These are phyloP conservation scores for Luvunga scandens DNA, from an alignment of 345 rosid species.

Conservation along the genomic window DNA sequence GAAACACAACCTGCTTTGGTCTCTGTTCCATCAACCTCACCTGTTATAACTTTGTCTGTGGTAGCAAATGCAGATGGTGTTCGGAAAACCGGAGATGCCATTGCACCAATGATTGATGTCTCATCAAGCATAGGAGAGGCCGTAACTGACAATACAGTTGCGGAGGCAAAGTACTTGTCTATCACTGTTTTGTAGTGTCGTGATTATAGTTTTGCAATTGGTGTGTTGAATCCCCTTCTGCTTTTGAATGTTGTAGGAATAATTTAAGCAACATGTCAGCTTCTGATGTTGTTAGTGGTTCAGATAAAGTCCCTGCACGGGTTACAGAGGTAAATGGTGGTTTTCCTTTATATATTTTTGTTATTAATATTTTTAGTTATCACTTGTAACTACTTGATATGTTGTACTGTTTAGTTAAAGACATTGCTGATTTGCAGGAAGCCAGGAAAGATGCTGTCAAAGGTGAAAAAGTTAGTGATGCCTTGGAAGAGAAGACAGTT, in stretches of 20 bases:
- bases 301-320: constrained; percentile 31
- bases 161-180: constrained; percentile 47
- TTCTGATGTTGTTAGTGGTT: constrained; percentile 27
- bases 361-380: not conserved
- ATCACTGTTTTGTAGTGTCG: constrained; percentile 5
- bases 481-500: constrained; percentile 56
- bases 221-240: constrained; percentile 16
- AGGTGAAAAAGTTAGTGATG: constrained; percentile 40
- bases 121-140: constrained; percentile 45
- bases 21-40: constrained; percentile 39
- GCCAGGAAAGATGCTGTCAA: constrained; percentile 35
- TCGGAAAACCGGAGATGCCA: constrained; percentile 30
- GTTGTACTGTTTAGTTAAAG: constrained; percentile 13
- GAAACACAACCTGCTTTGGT: constrained; percentile 31
- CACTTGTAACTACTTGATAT: constrained; percentile 7
- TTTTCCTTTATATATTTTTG: not conserved
- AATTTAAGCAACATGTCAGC: constrained; percentile 22
- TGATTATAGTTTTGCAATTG: constrained; percentile 12
- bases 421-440: constrained; percentile 36
- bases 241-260: constrained; percentile 31
- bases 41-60: constrained; percentile 38
- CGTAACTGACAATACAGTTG: constrained; percentile 28
- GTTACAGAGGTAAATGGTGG: constrained; percentile 34
- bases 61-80: constrained; percentile 31
- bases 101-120: constrained; percentile 27